A percentile compares a stretch with the other conserved stretches of the same genome.
Conservation (phyloP, 139 green algal genomes). For the Chlorella sp. region DNA sequence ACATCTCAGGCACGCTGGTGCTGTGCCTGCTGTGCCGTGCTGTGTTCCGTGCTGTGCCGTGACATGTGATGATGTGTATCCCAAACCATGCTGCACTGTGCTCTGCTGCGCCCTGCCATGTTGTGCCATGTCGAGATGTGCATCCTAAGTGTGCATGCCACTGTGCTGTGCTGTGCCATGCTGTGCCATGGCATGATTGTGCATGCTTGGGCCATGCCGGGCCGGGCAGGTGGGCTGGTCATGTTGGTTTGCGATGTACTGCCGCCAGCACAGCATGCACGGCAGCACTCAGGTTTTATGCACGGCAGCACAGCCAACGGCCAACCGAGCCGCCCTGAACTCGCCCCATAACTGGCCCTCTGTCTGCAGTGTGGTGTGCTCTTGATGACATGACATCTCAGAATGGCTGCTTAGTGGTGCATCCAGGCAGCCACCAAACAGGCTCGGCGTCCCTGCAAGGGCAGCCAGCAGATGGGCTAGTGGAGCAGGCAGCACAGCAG, state of each 20-base stretch:
- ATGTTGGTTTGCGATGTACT: too few relatives aligned
- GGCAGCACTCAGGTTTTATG: too few relatives aligned
- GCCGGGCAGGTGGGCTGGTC: too few relatives aligned
- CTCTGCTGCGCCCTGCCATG: too few relatives aligned
- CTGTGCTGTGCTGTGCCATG: too few relatives aligned
- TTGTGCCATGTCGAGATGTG: too few relatives aligned
- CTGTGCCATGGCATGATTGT: too few relatives aligned
- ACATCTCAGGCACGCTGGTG: slow-evolving; percentile 28
- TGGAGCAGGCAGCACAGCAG: background rate
- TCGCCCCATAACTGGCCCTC: background rate
- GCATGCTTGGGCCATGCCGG: too few relatives aligned
- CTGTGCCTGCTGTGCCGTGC: background rate
- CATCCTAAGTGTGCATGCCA: too few relatives aligned
- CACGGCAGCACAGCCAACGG: background rate
- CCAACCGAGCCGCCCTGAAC: too few relatives aligned
- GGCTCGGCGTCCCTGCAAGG: background rate
- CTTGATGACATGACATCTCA: slow-evolving; percentile 33
- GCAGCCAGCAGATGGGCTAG: background rate
- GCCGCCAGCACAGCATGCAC: too few relatives aligned
- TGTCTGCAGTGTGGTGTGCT: slow-evolving; percentile 37
- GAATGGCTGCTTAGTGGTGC: slow-evolving; percentile 47
- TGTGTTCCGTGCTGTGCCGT: background rate
- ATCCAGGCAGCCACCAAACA: slow-evolving; percentile 26
- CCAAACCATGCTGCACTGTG: too few relatives aligned
- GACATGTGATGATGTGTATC: background rate